These are phyloP conservation scores for Spinellus fusiger DNA, from an alignment of 192 early-diverging fungal genomes.

Conservation along the genomic window DNA sequence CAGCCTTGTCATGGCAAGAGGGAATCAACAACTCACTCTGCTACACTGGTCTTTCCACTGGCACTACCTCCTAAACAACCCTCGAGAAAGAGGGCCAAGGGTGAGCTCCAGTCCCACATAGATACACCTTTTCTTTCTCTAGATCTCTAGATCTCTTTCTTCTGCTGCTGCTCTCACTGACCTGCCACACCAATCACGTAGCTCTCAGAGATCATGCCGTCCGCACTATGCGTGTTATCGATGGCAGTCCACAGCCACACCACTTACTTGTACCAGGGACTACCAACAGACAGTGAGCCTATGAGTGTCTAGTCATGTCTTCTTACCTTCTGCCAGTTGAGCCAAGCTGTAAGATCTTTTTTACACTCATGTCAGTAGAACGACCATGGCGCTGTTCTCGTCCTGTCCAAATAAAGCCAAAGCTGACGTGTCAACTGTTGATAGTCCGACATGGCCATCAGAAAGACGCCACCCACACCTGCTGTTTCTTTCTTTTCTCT, in stretches of 20 bases:
- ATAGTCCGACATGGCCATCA: too few relatives aligned
- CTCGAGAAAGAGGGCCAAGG: too few relatives aligned
- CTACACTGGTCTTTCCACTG: conserved; percentile 80
- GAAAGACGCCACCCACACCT: too few relatives aligned
- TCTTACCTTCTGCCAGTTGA: conserved; percentile 16
- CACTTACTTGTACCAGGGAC: conserved; percentile 11
- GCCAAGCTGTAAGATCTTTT: conserved; percentile 12
- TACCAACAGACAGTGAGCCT: background rate
- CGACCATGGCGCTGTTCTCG: background rate
- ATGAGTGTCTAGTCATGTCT: background rate
- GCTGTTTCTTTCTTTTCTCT: too few relatives aligned
- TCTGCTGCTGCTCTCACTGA: conserved; percentile 6
- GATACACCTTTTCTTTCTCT: background rate
- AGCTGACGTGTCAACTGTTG: background rate
- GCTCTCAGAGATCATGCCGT: conserved; percentile 56
- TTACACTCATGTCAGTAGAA: background rate
- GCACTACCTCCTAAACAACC: conserved; percentile 59
- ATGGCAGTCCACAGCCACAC: background rate
- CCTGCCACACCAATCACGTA: conserved; percentile 76
- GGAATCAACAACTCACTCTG: conserved; percentile 38
- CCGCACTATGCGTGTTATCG: conserved; percentile 25
- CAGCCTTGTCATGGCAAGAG: too few relatives aligned
- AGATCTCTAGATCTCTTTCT: background rate
- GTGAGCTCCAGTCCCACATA: background rate
- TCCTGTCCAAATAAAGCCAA: background rate